phyloP scores from a whole-genome alignment of 257 asterid genomes.

The Nicotiana benthamiana region DNA sequence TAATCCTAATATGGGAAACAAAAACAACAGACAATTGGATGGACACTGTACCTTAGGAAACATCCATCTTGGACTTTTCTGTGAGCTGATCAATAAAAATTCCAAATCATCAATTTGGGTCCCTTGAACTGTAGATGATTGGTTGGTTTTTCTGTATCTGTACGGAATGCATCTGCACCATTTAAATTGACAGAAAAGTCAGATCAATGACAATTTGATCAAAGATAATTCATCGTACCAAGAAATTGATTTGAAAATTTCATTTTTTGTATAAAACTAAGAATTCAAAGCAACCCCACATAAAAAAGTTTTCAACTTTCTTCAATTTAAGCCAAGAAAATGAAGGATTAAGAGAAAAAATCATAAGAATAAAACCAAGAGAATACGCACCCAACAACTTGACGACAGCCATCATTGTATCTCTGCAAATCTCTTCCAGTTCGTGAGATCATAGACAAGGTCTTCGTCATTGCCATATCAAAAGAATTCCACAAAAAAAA shows the following conservation, averaged over 20 bases:
- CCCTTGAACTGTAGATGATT: conserved; percentile 25
- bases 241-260: not conserved
- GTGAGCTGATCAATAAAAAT: conserved; percentile 83
- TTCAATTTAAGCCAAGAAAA: not conserved
- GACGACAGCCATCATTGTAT: conserved; percentile 58
- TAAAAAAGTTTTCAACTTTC: not conserved
- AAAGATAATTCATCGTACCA: not conserved
- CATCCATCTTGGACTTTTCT: conserved; percentile 82
- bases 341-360: not conserved
- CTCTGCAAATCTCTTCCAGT: conserved; percentile 72
- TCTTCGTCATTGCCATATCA: conserved; percentile 51
- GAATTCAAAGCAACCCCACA: not conserved
- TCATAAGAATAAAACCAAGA: not conserved
- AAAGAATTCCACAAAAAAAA: not conserved
- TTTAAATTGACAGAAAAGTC: not conserved
- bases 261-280: no score
- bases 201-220: not conserved
- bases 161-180: conserved; percentile 86
- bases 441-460: conserved; percentile 42
- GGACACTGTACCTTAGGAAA: conserved; percentile 72
- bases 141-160: conserved; percentile 35
- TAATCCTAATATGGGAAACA: not conserved
- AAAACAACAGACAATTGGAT: not conserved
- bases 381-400: conserved; percentile 70
- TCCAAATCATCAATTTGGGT: conserved; percentile 55